Conservation (phyloP, 148 eudicot genomes). For the Vaccinium myrtillus region DNA sequence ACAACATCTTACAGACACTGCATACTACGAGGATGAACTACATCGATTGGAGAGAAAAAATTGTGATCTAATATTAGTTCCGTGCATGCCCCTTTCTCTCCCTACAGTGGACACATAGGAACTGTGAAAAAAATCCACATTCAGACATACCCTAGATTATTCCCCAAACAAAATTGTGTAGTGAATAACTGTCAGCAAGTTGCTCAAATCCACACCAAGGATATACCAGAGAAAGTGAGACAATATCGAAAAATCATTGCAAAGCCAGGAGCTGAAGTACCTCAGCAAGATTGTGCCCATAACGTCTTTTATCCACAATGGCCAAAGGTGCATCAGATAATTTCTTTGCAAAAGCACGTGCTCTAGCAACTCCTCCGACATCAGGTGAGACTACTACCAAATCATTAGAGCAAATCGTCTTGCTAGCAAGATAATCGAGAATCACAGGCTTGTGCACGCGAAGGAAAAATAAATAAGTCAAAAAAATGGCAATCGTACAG, state of each 20-base stretch:
- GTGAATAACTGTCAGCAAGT: background rate
- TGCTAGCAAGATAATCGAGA: slow-evolving; percentile 96
- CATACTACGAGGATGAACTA: background rate
- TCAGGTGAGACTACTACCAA: slow-evolving; percentile 96
- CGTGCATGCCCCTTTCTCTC: background rate
- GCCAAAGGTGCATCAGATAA: slow-evolving; percentile 97
- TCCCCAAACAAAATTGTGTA: background rate
- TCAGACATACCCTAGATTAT: background rate
- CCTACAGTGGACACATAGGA: background rate
- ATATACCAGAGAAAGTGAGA: background rate
- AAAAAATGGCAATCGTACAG: background rate
- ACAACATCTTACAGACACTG: background rate
- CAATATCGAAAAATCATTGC: background rate
- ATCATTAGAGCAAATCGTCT: slow-evolving; percentile 70
- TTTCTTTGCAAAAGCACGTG: slow-evolving; percentile 96
- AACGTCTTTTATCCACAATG: slow-evolving; percentile 96
- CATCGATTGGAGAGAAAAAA: background rate
- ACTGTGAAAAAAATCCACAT: too few relatives aligned
- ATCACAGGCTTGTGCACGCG: slow-evolving; percentile 70
- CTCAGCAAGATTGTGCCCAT: slow-evolving; percentile 93
- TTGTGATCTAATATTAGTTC: background rate
- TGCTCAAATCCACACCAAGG: background rate
- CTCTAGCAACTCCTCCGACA: slow-evolving; percentile 98
- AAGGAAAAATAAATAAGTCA: background rate
- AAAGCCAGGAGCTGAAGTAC: slow-evolving; percentile 28